phyloP scores from a whole-genome alignment of 495 filamentous ascomycete species.

The Penicillium egyptiacum region DNA sequence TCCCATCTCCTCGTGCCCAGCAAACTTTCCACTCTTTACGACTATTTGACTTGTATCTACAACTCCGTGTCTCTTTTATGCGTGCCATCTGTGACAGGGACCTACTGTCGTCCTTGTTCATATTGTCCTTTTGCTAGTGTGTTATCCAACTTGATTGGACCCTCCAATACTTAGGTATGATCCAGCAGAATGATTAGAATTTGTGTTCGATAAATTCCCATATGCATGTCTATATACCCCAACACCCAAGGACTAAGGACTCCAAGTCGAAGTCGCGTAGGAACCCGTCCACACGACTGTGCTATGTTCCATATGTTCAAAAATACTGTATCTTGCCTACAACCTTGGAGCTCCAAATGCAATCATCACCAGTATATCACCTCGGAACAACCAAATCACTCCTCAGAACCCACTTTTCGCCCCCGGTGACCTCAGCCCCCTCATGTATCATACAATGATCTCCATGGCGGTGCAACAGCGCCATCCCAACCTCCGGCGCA shows the following conservation, averaged over 20 bases:
- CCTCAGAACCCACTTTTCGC: conserved; percentile 92
- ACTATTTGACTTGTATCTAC: conserved; percentile 31
- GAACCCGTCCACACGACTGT: background rate
- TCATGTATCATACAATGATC: conserved; percentile 89
- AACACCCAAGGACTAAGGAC: background rate
- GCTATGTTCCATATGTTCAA: background rate
- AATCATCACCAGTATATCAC: conserved; percentile 25
- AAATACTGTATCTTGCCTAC: too few species aligned
- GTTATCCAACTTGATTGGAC: background rate
- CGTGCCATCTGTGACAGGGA: conserved; percentile 19
- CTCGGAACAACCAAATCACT: conserved; percentile 78
- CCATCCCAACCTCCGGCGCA: conserved; percentile 74
- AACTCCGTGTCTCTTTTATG: conserved; percentile 20
- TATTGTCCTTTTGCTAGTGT: conserved; percentile 18
- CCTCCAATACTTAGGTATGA: conserved; percentile 14
- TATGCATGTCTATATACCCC: background rate
- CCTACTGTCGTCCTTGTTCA: conserved; percentile 29
- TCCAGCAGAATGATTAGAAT: conserved; percentile 25
- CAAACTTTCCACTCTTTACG: conserved; percentile 27
- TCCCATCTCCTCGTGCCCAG: background rate
- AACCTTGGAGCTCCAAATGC: background rate
- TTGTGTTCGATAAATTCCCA: background rate
- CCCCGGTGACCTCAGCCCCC: conserved; percentile 70
- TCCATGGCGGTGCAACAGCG: conserved; percentile 86
- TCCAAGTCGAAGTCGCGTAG: background rate